Base-by-base conservation (phyloP, 2,329 filamentous ascomycete genomes). In the Pseudogymnoascus sp. region DNA sequence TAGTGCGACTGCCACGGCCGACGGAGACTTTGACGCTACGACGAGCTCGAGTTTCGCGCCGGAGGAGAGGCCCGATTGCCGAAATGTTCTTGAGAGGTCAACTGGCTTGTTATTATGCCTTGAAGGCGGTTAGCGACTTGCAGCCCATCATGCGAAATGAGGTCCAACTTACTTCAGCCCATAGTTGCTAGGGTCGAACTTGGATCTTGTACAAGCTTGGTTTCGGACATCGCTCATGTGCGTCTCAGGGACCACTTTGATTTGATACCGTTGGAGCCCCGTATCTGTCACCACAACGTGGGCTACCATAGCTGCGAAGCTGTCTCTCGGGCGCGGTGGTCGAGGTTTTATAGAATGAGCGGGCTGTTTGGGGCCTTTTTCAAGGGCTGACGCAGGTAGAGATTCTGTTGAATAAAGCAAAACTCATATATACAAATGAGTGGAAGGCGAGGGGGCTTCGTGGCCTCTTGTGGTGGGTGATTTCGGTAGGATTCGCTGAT, bases 1-100 rank as follows among this genome's bases (percentile, higher is more conserved):
- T 10, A 99, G 78, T n/a, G 90, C 93, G 42, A 99, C 88, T 40
- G 88, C 92, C 62, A 99, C 88, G 58, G 88, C 88, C 1, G 90
- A 87, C 0, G 92, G 88, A 0, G 92, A 94, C 62, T 90, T 89
- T 52, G 92, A 94, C 63, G 88, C 87, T 71, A 90, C 87, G 21
- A 97, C 88, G 59, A 99, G 88, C 72, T 97, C 92, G 63, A 99
- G 85, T 72, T 95, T 96, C 63, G 94, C 93, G 65, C 94, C 94
- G 37, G 90, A 84, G 10, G 83, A 80, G 5, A 99, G 86, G 59
- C 92, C 90, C 4, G 92, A 88, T 29, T 93, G 85, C 58, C 93
- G 87, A 72, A 92, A 90, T 42, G 90, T 88, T 62, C 91, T 82
- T 5, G 92, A 93, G 7, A 99, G 82, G 70, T 97, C 92, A 63